A percentile compares a stretch with the other conserved stretches of the same genome.
Conservation (phyloP, 805 yeast species). For the Spathaspora boniae region DNA sequence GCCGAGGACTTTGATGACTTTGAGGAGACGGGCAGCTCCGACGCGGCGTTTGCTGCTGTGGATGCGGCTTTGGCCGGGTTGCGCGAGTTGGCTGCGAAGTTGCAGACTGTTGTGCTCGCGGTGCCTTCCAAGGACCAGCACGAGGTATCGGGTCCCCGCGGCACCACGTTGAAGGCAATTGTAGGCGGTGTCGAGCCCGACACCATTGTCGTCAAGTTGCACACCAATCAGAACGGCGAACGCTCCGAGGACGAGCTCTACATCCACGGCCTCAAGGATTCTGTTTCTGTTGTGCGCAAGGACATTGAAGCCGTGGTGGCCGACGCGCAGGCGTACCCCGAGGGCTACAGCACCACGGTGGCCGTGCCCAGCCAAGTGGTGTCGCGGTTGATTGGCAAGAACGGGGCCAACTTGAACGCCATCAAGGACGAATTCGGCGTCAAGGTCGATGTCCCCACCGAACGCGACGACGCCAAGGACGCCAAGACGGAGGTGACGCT, state of each 20-base stretch:
- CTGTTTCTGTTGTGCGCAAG: conserved; percentile 51
- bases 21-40: conserved; percentile 71
- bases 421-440: conserved; percentile 73
- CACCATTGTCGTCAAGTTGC: conserved; percentile 47
- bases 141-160: conserved; percentile 55
- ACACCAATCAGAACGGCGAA: conserved; percentile 28
- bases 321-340: conserved; percentile 51
- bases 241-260: conserved; percentile 49
- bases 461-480: conserved; percentile 34
- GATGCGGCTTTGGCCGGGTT: conserved; percentile 53
- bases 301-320: conserved; percentile 54
- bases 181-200: conserved; percentile 33
- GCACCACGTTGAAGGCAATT: conserved; percentile 51
- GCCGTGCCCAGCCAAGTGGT: conserved; percentile 65
- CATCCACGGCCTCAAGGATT: conserved; percentile 66
- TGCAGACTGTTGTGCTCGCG: conserved; percentile 48
- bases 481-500: conserved; percentile 50
- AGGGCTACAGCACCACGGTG: conserved; percentile 43
- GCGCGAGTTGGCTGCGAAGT: conserved; percentile 54
- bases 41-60: conserved; percentile 53
- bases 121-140: conserved; percentile 57
- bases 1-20: conserved; percentile 39
- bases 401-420: conserved; percentile 69
- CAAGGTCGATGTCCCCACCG: conserved; percentile 67
- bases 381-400: conserved; percentile 85